Evolutionary conservation across 768 basidiomycete genomes (phyloP).

Genomic region (Brasilioporus rufonigricans): DNA sequence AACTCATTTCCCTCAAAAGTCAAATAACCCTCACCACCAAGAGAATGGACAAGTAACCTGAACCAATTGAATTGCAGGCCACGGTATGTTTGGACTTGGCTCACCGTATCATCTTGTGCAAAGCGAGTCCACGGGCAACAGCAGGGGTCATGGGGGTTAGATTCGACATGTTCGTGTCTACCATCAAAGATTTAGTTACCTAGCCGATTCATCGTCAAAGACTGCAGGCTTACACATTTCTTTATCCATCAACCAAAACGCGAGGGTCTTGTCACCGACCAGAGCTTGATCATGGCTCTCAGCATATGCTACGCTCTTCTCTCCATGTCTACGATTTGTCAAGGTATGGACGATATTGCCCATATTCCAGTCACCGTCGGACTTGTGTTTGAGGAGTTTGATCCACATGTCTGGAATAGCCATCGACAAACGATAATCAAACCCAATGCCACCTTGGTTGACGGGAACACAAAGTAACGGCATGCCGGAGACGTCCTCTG

Average conservation of each 20-base stretch:
- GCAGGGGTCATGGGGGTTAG: slow-evolving; percentile 76
- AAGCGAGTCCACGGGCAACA: slow-evolving; percentile 82
- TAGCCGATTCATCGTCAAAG: not conserved
- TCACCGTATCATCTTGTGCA: slow-evolving; percentile 98
- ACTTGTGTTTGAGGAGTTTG: slow-evolving; percentile 91
- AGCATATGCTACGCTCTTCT: slow-evolving; percentile 90
- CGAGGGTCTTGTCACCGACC: slow-evolving; percentile 97
- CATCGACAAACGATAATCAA: slow-evolving; percentile 98
- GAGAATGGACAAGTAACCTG: slow-evolving; percentile 84
- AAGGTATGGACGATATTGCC: slow-evolving; percentile 84
- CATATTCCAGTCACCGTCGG: slow-evolving; percentile 87
- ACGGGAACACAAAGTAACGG: slow-evolving; percentile 86
- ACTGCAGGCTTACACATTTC: slow-evolving; percentile 83
- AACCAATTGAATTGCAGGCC: not conserved
- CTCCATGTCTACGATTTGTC: slow-evolving; percentile 83
- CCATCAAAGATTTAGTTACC: not conserved
- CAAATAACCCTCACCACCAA: slow-evolving; percentile 96
- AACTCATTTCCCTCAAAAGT: slow-evolving; percentile 99
- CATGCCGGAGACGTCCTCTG: slow-evolving; percentile 99
- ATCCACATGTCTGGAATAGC: slow-evolving; percentile 99
- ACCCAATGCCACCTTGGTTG: slow-evolving; percentile 84
- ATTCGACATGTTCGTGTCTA: slow-evolving; percentile 95
- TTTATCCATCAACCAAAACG: slow-evolving; percentile 99
- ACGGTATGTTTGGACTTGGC: not conserved
- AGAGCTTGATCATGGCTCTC: slow-evolving; percentile 98